Evolutionary conservation across 306 rosid species (phyloP), one percentile per base, ranked within the genome.

Genomic region (Pterocarpus macrocarpus): DNA sequence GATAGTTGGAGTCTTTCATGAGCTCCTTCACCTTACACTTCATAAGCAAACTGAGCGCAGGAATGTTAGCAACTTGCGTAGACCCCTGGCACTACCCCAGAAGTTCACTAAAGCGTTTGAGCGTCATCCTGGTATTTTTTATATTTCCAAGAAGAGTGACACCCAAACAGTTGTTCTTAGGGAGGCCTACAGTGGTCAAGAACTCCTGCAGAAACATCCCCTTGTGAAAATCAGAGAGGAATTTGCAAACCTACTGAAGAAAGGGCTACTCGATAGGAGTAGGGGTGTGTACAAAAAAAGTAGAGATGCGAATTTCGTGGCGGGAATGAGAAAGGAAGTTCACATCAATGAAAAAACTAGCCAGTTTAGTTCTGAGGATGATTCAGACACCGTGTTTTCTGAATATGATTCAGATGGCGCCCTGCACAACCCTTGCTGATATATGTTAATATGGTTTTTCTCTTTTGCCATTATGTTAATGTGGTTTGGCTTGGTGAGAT

Each of bases 121-220:
- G 89, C 97, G 99, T 45, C 99, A 95, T 89, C 99, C 97, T 34
- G 94, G 93, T 30, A 85, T 91, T 38, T 95, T 95, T 82, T 95
- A 95, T 80, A 88, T 95, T 81, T 93, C 97, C 30, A 93, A 36
- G 75, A 95, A 91, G 86, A 80, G 82, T 61, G 88, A 87, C 83
- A 91, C 94, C 16, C 97, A 95, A 73, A 95, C 97, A 39, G 88
- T 91, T 52, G 86, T 95, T 82, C 90, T 95, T 1, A 90, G 92
- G 69, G 97, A 91, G 86, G 91, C 92, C 13, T 93, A 91, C 71
- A 86, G 89, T n/a, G 85, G 74, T 36, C 67, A 55, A 61, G 78
- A 86, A 76, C 97, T 90, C 33, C 12, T 84, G 84, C 86, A 82
- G 79, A 90, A 88, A 58, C 92, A 92, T 59, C 97, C 97, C 55